Conservation (phyloP, 2,329 filamentous ascomycete species). For the Bipolaris gigantea region DNA sequence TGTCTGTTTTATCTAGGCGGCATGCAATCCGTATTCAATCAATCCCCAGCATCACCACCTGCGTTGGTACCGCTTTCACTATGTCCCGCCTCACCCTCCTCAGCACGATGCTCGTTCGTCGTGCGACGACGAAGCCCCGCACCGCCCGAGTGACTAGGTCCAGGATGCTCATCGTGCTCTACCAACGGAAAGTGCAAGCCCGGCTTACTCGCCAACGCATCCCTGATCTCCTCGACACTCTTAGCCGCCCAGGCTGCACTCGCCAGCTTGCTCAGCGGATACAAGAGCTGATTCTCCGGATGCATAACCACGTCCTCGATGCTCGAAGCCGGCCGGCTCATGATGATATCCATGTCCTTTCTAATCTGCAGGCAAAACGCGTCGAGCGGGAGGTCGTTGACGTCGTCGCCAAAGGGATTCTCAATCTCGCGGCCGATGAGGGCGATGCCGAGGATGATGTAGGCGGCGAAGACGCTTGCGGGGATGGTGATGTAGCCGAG, state of each 20-base stretch:
- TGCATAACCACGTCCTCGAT: conserved; percentile 26
- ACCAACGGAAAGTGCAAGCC: not conserved
- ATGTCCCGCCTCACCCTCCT: not conserved
- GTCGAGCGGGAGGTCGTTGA: conserved; percentile 71
- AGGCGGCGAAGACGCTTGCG: conserved; percentile 69
- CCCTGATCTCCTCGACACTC: not conserved
- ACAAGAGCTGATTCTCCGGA: conserved; percentile 59
- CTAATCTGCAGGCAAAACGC: conserved; percentile 74
- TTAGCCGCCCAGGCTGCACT: conserved; percentile 38
- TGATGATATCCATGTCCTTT: conserved; percentile 73
- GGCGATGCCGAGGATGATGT: conserved; percentile 79
- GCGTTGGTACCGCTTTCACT: not conserved
- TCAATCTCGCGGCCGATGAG: conserved; percentile 80
- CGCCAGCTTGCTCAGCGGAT: conserved; percentile 52
- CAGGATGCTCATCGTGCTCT: not conserved
- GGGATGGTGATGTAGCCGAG: conserved; percentile 77
- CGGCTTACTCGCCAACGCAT: not conserved
- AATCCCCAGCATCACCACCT: not conserved
- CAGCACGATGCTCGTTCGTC: not conserved
- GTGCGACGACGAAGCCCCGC: not conserved
- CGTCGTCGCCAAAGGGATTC: conserved; percentile 81
- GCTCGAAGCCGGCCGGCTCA: conserved; percentile 48
- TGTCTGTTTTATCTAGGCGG: not conserved
- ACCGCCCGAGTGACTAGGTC: not conserved
- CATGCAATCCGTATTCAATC: not conserved